Evolutionary conservation across 192 early-diverging fungal genomes (phyloP).

Genomic region (Podila epicladia): DNA sequence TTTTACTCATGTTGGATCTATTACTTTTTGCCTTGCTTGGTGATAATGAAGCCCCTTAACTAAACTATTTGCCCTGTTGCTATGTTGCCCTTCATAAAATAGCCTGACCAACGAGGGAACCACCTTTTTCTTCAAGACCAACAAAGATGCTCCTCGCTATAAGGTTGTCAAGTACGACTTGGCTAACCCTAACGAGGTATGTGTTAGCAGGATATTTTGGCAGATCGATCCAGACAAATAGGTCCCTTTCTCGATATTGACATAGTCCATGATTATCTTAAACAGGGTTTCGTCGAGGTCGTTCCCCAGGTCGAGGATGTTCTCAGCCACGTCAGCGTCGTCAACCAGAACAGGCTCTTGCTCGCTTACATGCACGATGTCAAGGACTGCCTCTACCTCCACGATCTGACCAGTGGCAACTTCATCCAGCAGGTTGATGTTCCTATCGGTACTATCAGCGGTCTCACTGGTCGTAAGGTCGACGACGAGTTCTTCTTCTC

Average conservation of each 20-base stretch:
- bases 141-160: constrained; percentile 66
- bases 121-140: constrained; percentile 70
- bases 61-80: too few relatives aligned
- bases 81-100: not conserved
- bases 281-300: constrained; percentile 66
- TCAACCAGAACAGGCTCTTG: constrained; percentile 66
- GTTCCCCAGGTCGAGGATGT: constrained; percentile 66
- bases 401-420: constrained; percentile 55
- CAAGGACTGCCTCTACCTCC: constrained; percentile 58
- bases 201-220: not conserved
- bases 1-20: too few relatives aligned
- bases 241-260: not conserved
- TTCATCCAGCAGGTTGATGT: constrained; percentile 51
- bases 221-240: not conserved
- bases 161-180: constrained; percentile 73
- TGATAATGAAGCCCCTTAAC: too few relatives aligned
- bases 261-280: not conserved
- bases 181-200: constrained; percentile 57
- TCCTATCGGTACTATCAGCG: constrained; percentile 62
- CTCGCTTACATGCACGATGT: constrained; percentile 72
- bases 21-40: too few relatives aligned
- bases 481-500: constrained; percentile 66
- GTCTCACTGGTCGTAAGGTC: constrained; percentile 41
- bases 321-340: constrained; percentile 50
- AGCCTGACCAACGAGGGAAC: constrained; percentile 68